Evolutionary conservation across 1,139 yeast genomes (phyloP).

Genomic region (Kazachstania sp.): DNA sequence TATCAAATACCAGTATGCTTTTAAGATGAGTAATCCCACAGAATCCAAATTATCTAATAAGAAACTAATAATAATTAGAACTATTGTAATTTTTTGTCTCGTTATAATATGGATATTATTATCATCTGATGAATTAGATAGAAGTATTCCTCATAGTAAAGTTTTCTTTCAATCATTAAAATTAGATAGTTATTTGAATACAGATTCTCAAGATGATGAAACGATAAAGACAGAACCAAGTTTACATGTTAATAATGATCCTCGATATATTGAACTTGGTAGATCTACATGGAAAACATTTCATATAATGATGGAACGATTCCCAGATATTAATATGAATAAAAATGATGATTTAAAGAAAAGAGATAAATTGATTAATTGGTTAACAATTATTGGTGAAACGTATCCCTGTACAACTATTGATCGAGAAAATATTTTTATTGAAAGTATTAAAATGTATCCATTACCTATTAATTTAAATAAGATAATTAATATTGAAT

Average conservation of each 20-base stretch:
- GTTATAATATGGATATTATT: not conserved
- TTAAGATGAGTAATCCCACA: too few relatives aligned
- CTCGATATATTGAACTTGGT: constrained; percentile 5
- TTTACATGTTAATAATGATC: not conserved
- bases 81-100: not conserved
- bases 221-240: not conserved
- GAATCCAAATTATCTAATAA: too few relatives aligned
- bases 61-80: not conserved
- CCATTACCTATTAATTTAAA: constrained; percentile 41
- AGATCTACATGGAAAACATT: constrained; percentile 8
- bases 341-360: constrained; percentile 1
- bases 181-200: not conserved
- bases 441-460: constrained; percentile 48
- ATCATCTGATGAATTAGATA: constrained; percentile 2
- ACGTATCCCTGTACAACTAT: constrained; percentile 71
- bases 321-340: constrained; percentile 3
- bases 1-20: too few relatives aligned
- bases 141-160: constrained; percentile 1
- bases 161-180: not conserved
- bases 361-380: constrained; percentile 19
- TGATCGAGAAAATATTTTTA: constrained; percentile 35
- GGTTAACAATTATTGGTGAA: constrained; percentile 54
- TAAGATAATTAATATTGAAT: constrained; percentile 32
- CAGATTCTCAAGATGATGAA: not conserved
- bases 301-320: constrained; percentile 4